Base-by-base conservation (phyloP, 306 rosid genomes). In the Prunus armeniaca region DNA sequence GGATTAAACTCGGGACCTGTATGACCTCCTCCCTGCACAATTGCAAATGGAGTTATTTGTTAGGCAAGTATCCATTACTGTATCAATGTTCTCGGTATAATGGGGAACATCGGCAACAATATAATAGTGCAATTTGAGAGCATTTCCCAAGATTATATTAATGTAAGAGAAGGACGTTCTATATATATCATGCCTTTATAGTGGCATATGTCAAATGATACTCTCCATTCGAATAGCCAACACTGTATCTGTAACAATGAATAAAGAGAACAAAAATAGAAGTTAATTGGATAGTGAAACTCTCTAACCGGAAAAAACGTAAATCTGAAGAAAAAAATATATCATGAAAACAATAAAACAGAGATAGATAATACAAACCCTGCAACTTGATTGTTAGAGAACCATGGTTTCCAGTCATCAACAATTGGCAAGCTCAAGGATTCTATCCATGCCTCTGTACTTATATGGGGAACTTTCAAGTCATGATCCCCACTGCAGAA, bases 321-420 rank as follows among this genome's bases (percentile, higher is more conserved):
- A 19, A 60, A 61, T 11, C 27, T 10, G 18, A 10, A 25, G 6
- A 25, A 30, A 19, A 65, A 34, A 34, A 34, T 34, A 32, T 0
- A 32, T 27, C n/a, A 63, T 2, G 11, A 4, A 22, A 18, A 27
- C 15, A 63, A 47, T 17, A 34, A 34, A 34, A 34, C 41, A 1
- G 41, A 34, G 41, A 34, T 34, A 34, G 41, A 34, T 34, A 6
- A 34, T 30, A 50, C 82, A 19, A 25, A 87, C 91, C 91, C 91
- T 20, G 85, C 80, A 50, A 84, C 47, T 76, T 85, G 85, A 14
- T 79, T 77, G 41, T 82, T 78, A 24, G 68, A 72, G 74, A 63
- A 78, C 88, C 91, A 85, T 67, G 88, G 84, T 34, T 69, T 80
- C 91, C 88, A 85, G 19, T 60, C 82, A 38, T 64, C 47, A 6